Evolutionary conservation across 768 basidiomycete species (phyloP), one percentile per base, ranked within the genome.

Genomic region (Tricholoma saponaceum): DNA sequence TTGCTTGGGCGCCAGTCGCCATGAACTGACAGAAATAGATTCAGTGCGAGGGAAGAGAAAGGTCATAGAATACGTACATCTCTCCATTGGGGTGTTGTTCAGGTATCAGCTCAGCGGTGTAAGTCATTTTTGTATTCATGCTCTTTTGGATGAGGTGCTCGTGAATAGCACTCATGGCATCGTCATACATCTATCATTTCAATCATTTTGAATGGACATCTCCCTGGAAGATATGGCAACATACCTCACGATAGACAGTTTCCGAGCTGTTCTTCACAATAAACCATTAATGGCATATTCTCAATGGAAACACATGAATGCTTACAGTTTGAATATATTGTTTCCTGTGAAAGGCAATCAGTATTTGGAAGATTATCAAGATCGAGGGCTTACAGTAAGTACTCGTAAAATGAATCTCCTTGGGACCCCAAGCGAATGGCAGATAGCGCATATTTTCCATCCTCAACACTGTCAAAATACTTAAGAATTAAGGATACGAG

Each of bases 381-480:
- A 28, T 25, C 46, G 44, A 32, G 30, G 23, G 10, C 78, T 74
- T 60, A 90, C 89, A 95, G 66, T 14, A 94, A 72, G 67, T 95
- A 94, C 70, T 96, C 95, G 67, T 97, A 98, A 73, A 87, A 98
- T 2, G 92, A 94, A 69, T 98, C 95, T 28, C 89, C 95, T 43
- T 94, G 81, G 32, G 94, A 94, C 25, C 95, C 95, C 20, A 98
- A 81, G 12, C 95, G 85, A 60, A 98, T 90, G 16, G 89, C 82
- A 12, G 89, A 85, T 23, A 83, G 72, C 18, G 85, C 69, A 59
- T 76, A 83, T 57, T 73, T 65, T 4, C 79, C 81, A 12, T 69
- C 64, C 2, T 74, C 70, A 16, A 74, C 62, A 58, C 79, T 79
- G 63, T 4, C 32, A 32, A 8, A 6, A 43, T 10, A 4, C 9